Conservation (phyloP, 75 land plant genomes). For the Selaginella tamariscina region DNA sequence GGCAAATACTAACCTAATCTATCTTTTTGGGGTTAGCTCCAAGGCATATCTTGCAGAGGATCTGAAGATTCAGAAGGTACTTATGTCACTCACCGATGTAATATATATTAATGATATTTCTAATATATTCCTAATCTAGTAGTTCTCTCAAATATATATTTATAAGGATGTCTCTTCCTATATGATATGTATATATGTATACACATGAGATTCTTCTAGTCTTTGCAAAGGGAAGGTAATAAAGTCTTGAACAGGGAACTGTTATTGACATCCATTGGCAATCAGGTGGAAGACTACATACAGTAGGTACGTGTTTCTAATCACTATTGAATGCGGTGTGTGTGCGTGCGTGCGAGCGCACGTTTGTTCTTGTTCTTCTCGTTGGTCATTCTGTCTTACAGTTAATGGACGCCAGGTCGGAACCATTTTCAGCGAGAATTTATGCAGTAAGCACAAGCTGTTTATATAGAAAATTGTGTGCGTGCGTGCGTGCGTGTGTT, state of each 20-base stretch:
- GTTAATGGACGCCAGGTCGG: constrained; percentile 83
- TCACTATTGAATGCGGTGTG: neutral
- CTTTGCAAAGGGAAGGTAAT: neutral
- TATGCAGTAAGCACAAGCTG: constrained; percentile 61
- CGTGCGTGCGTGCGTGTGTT: neutral
- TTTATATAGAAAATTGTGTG: neutral
- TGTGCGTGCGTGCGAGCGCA: too few species aligned
- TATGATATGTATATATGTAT: neutral
- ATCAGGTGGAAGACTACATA: constrained; percentile 62
- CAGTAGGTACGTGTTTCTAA: constrained; percentile 47
- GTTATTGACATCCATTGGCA: constrained; percentile 70
- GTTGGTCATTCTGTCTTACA: constrained; percentile 25
- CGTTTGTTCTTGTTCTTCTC: constrained; percentile 1
- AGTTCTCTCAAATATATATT: too few species aligned
- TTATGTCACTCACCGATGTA: too few species aligned
- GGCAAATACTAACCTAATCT: too few species aligned
- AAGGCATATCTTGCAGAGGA: constrained; percentile 63
- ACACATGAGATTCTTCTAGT: too few species aligned
- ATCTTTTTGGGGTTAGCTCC: too few species aligned
- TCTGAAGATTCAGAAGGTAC: constrained; percentile 52
- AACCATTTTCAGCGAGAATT: constrained; percentile 71
- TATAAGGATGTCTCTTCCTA: neutral
- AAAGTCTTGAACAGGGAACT: constrained; percentile 56
- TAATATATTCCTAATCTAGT: too few species aligned
- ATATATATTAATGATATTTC: too few species aligned